Conservation (phyloP, 768 basidiomycete genomes). For the Rhizopogon vinicolor region DNA sequence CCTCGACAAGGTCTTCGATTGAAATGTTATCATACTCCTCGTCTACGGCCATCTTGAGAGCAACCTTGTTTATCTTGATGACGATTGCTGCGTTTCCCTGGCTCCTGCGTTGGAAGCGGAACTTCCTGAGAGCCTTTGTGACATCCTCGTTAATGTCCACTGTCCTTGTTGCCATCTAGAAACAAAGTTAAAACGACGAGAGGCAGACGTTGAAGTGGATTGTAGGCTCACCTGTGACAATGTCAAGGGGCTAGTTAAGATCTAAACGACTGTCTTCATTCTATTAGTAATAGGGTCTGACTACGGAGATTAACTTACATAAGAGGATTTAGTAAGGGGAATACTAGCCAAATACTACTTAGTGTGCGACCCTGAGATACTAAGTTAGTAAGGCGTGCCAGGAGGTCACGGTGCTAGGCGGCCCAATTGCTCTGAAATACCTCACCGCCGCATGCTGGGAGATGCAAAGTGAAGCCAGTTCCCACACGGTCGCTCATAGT, state of each 20-base stretch:
- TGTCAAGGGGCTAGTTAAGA: background rate
- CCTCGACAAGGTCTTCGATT: conserved; percentile 85
- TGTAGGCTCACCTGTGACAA: conserved; percentile 1
- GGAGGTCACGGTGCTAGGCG: too few species aligned
- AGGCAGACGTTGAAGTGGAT: background rate
- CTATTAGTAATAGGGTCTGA: too few species aligned
- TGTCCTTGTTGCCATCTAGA: conserved; percentile 30
- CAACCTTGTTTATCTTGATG: conserved; percentile 86
- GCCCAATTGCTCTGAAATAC: background rate
- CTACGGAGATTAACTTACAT: background rate
- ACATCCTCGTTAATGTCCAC: conserved; percentile 83
- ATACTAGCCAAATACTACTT: too few species aligned
- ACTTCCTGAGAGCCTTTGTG: conserved; percentile 79
- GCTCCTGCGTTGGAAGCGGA: conserved; percentile 65
- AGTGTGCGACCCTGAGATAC: conserved; percentile 8
- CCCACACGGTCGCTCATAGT: background rate
- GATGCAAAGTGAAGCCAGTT: background rate
- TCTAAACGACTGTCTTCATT: too few species aligned
- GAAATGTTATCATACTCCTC: conserved; percentile 73
- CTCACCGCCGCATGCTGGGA: too few species aligned
- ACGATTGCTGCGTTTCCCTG: conserved; percentile 72
- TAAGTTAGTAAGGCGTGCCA: conserved; percentile 8
- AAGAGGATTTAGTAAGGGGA: too few species aligned
- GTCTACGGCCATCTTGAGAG: conserved; percentile 78
- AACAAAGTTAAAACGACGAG: background rate